A percentile compares a stretch with the other conserved stretches of the same genome.
These are phyloP conservation scores for Epichloe brachyelytri DNA, from an alignment of 2,329 filamentous ascomycete genomes.

Conservation along the genomic window DNA sequence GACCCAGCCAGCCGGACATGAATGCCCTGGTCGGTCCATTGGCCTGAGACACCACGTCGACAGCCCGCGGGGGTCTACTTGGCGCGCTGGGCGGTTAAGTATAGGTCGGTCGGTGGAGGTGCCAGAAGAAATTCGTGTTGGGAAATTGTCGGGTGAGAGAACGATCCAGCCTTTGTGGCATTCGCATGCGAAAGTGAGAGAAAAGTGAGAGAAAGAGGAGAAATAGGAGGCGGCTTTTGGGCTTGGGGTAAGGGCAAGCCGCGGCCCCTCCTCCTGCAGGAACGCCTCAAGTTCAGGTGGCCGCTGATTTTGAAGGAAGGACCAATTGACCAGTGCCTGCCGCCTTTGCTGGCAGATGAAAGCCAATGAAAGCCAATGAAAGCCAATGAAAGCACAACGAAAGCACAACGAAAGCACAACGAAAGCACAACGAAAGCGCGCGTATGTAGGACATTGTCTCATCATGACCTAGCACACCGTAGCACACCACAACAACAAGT, in stretches of 20 bases:
- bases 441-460: not conserved
- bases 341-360: too few species aligned
- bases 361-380: too few species aligned
- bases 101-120: not conserved
- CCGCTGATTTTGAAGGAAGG: not conserved
- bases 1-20: not conserved
- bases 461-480: not conserved
- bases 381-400: too few species aligned
- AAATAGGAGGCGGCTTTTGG: too few species aligned
- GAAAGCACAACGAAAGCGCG: too few species aligned
- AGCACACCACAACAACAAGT: too few species aligned
- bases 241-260: too few species aligned
- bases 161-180: not conserved
- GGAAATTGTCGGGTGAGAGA: not conserved
- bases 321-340: not conserved
- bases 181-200: too few species aligned
- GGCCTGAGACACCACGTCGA: not conserved
- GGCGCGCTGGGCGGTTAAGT: not conserved
- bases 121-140: too few species aligned
- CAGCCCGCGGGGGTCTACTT: not conserved
- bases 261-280: too few species aligned
- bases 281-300: slow-evolving; percentile 2
- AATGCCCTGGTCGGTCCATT: not conserved
- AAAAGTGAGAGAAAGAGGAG: too few species aligned
- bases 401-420: too few species aligned